phyloP scores from a whole-genome alignment of 192 early-diverging fungal genomes.

The Rhizophlyctis rosea region DNA sequence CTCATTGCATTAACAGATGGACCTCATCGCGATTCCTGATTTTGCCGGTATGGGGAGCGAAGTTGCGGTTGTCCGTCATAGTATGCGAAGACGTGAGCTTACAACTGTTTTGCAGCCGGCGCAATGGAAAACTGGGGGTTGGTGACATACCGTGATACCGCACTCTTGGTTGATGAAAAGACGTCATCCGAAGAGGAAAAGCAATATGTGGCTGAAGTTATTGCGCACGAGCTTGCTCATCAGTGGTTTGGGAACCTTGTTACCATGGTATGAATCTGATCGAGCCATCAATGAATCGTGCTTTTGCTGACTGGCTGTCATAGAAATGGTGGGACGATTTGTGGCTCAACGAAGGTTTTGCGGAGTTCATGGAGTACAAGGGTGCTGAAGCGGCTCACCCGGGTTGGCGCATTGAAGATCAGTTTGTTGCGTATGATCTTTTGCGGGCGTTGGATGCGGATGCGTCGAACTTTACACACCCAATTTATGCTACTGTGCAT shows the following conservation, averaged over 20 bases:
- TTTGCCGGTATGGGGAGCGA: slow-evolving; percentile 64
- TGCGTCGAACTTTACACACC: slow-evolving; percentile 28
- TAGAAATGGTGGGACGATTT: slow-evolving; percentile 80
- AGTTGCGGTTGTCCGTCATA: no score
- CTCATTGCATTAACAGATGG: slow-evolving; percentile 9
- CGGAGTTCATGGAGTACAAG: slow-evolving; percentile 68
- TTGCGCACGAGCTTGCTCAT: slow-evolving; percentile 34
- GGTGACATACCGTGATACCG: slow-evolving; percentile 76
- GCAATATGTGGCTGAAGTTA: slow-evolving; percentile 63
- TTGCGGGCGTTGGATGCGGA: slow-evolving; percentile 31
- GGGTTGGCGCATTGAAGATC: slow-evolving; percentile 17
- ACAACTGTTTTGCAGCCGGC: slow-evolving; percentile 13
- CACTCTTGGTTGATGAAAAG: slow-evolving; percentile 74
- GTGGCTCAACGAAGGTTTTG: slow-evolving; percentile 86
- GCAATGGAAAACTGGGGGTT: slow-evolving; percentile 96
- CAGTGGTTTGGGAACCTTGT: slow-evolving; percentile 45
- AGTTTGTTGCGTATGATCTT: slow-evolving; percentile 25
- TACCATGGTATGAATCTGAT: background rate
- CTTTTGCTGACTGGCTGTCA: slow-evolving; percentile 26
- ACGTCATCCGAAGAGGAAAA: slow-evolving; percentile 66
- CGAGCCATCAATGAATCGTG: background rate
- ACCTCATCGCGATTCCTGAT: slow-evolving; percentile 82
- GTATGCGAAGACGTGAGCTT: background rate
- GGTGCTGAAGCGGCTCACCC: slow-evolving; percentile 18
- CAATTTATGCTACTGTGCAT: slow-evolving; percentile 26